Conservation (phyloP, 1,284 basidiomycete species). For the Ceratobasidium theobromae region DNA sequence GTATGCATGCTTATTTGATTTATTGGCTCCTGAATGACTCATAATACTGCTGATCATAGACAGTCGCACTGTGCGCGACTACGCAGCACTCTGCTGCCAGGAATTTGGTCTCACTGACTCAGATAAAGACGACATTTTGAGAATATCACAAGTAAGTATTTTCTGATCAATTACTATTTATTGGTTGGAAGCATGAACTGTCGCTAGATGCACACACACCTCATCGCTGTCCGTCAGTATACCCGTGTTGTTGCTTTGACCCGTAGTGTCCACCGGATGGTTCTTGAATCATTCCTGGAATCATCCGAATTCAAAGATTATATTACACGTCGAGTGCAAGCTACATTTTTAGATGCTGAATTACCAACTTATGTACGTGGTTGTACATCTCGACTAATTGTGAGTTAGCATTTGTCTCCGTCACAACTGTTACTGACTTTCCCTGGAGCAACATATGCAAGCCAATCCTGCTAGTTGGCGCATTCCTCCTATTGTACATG, state of each 20-base stretch:
- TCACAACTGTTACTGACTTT: not conserved
- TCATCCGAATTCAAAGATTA: conserved; percentile 9
- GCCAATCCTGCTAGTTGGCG: conserved; percentile 1
- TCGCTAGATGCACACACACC: not conserved
- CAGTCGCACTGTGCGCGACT: not conserved
- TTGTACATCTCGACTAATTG: not conserved
- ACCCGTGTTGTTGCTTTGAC: not conserved
- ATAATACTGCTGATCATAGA: not conserved
- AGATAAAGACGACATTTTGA: conserved; percentile 7
- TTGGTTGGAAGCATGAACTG: not conserved
- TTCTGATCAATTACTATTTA: not conserved
- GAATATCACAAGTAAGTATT: not conserved
- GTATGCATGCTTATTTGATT: not conserved
- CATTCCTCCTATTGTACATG: conserved; percentile 4
- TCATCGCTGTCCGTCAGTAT: conserved; percentile 6
- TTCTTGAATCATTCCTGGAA: conserved; percentile 6
- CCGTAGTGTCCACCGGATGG: not conserved
- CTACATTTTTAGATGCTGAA: not conserved
- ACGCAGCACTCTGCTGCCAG: conserved; percentile 6
- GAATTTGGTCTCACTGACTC: conserved; percentile 3
- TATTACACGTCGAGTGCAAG: conserved; percentile 1
- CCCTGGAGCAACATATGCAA: conserved; percentile 13
- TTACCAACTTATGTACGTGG: conserved; percentile 3
- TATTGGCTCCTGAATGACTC: not conserved
- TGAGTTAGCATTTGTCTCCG: too few species aligned